Evolutionary conservation across 495 filamentous ascomycete genomes (phyloP).

Genomic region (Aspergillus cavernicola): DNA sequence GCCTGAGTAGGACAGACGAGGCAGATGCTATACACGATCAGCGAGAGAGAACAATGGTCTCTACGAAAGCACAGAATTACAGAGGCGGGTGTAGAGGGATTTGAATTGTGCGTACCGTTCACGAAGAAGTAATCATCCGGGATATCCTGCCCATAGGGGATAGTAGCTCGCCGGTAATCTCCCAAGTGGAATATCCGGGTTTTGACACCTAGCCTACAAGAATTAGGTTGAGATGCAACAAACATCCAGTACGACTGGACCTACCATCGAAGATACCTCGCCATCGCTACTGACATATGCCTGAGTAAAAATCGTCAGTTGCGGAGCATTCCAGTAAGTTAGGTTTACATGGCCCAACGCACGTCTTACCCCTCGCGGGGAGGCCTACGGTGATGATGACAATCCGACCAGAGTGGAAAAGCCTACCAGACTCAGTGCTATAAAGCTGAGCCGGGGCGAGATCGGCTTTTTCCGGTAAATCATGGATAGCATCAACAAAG

Average conservation of each 20-base stretch:
- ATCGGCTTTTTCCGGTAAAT: slow-evolving; percentile 76
- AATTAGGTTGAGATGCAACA: slow-evolving; percentile 16
- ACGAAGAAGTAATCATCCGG: slow-evolving; percentile 98
- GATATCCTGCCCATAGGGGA: slow-evolving; percentile 80
- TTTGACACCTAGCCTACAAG: slow-evolving; percentile 86
- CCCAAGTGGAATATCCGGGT: slow-evolving; percentile 96
- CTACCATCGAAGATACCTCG: slow-evolving; percentile 91
- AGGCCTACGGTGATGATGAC: slow-evolving; percentile 96
- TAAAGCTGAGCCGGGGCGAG: slow-evolving; percentile 96
- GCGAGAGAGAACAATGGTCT: not conserved
- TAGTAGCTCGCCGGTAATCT: slow-evolving; percentile 89
- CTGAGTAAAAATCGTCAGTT: slow-evolving; percentile 36
- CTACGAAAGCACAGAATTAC: not conserved
- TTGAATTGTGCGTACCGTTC: slow-evolving; percentile 53
- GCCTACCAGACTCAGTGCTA: slow-evolving; percentile 91
- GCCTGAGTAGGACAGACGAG: slow-evolving; percentile 78
- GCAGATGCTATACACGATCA: slow-evolving; percentile 58
- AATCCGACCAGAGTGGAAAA: slow-evolving; percentile 96
- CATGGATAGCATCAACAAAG: slow-evolving; percentile 96
- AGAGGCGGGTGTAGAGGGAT: not conserved
- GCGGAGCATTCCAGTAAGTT: slow-evolving; percentile 6
- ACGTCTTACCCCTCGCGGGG: slow-evolving; percentile 96
- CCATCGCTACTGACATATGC: slow-evolving; percentile 92
- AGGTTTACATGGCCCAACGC: slow-evolving; percentile 28
- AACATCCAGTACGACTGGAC: slow-evolving; percentile 15